Evolutionary conservation across 768 basidiomycete species (phyloP).

Genomic region (Termitomyces sp.): DNA sequence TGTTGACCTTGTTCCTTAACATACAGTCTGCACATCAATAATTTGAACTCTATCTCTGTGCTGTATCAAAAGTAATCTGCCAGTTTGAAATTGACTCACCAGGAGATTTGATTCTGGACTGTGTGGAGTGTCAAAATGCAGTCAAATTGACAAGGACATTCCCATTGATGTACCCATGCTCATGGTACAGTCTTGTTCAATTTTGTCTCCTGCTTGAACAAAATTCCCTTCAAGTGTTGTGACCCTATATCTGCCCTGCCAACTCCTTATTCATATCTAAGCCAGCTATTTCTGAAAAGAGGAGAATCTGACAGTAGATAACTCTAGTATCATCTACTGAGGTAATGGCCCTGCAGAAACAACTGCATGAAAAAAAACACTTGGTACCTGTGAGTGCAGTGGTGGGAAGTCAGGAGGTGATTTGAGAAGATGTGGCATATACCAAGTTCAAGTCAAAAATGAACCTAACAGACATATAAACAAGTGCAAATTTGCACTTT

Average conservation of each 20-base stretch:
- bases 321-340: too few relatives aligned
- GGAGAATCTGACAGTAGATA: neutral
- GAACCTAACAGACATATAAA: too few relatives aligned
- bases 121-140: neutral
- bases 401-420: too few relatives aligned
- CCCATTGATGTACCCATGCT: neutral
- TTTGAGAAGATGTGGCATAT: too few relatives aligned
- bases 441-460: too few relatives aligned
- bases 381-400: too few relatives aligned
- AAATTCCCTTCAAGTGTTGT: neutral
- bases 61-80: neutral
- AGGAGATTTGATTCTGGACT: neutral
- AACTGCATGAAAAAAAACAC: too few relatives aligned
- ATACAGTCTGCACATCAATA: neutral
- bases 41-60: neutral
- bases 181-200: neutral
- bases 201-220: neutral
- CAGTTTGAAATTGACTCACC: neutral
- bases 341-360: too few relatives aligned
- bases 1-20: neutral
- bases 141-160: neutral
- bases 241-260: neutral
- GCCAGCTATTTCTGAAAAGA: neutral
- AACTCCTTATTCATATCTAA: too few relatives aligned
- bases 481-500: too few relatives aligned